These are phyloP conservation scores for Fusarium sp. DNA, from an alignment of 2,329 filamentous ascomycete genomes.

Conservation along the genomic window DNA sequence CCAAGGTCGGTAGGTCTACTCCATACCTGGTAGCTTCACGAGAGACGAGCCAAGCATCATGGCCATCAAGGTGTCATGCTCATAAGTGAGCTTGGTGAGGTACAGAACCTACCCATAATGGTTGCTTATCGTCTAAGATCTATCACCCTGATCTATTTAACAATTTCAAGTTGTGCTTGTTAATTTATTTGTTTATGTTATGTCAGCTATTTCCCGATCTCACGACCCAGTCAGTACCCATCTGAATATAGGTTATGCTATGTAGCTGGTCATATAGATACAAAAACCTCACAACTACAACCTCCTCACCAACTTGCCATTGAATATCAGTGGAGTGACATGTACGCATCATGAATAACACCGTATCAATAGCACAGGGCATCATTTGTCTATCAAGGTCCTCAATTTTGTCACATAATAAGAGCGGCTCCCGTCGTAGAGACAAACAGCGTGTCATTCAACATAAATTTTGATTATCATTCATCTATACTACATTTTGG, in stretches of 20 bases:
- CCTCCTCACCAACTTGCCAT: background rate
- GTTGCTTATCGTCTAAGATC: too few relatives aligned
- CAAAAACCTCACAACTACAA: background rate
- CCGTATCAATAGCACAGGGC: conserved; percentile 22
- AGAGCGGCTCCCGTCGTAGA: background rate
- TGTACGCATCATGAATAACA: conserved; percentile 11
- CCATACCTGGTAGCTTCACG: background rate
- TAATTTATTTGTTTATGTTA: too few relatives aligned
- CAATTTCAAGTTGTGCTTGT: too few relatives aligned
- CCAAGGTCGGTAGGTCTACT: too few relatives aligned
- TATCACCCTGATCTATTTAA: too few relatives aligned
- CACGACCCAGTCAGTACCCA: too few relatives aligned
- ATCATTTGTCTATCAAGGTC: conserved; percentile 35
- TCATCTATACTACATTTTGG: conserved; percentile 43
- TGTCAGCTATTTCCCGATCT: background rate
- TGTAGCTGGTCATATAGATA: background rate
- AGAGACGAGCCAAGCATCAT: background rate
- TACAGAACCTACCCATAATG: too few relatives aligned
- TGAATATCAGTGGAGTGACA: conserved; percentile 8
- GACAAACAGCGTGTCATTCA: conserved; percentile 26
- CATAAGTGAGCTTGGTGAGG: background rate
- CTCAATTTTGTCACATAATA: conserved; percentile 17
- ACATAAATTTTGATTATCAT: conserved; percentile 40
- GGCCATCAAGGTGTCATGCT: conserved; percentile 12
- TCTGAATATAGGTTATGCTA: background rate